Base-by-base conservation (phyloP, 306 rosid genomes). In the Argentina anserina region DNA sequence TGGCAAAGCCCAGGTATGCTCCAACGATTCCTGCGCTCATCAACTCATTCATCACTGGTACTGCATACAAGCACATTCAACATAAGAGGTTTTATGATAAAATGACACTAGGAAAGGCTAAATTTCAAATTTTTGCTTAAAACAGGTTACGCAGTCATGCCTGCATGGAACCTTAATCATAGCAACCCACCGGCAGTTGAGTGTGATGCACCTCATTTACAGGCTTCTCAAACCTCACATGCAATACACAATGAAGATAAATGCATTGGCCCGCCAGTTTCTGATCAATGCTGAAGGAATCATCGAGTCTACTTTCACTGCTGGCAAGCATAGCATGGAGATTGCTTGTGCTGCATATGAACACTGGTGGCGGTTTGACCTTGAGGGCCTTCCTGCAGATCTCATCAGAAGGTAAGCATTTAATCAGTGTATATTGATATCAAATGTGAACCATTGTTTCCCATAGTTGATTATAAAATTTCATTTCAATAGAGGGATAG, bases 41-140 rank as follows among this genome's bases (percentile, higher is more conserved):
- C 97, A 93, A 78, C 97, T 93, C 34, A 81, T 85, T 39, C 86
- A 93, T 76, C 98, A 93, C 77, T 93, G 97, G 98, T 92, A 81
- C 20, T 52, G 4, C 59, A 52, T 12, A n/a, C 59, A 5, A 21
- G 31, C 60, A 21, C 56, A 49, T n/a, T 20, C 21, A 49, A 49
- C 56, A 49, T 49, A 26, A 23, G 23, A 53, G 31, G 10, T 3
- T 20, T 14, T 14, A 7, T n/a, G 7, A 52, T 52, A 9, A 52
- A 53, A 53, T 53, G 60, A 4, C 60, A 9, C 3, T 4, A 23
- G 9, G 1, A 46, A 46, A 17, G 23, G 53, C 10, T 5, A 7
- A 47, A 18, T 7, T 47, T 18, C 53, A 18, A 18, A 0, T 41
- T 9, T 41, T 47, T 47, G 23, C 53, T 18, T 0, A 18, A 17